Base-by-base conservation (phyloP, 108 stramenopile genomes). In the Skeletonema tropicum region DNA sequence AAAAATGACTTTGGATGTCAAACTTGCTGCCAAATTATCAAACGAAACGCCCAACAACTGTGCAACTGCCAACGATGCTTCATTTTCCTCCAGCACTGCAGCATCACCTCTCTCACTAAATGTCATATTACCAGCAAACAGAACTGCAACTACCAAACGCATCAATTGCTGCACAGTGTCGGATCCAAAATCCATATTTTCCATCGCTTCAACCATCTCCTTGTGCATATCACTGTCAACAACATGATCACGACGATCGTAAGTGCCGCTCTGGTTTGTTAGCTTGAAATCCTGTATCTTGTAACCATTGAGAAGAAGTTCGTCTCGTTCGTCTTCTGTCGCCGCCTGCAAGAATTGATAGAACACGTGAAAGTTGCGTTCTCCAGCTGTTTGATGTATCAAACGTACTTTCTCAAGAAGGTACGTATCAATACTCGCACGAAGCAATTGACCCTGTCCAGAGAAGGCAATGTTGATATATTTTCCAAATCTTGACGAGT, bases 401-500 rank as follows among this genome's bases (percentile, higher is more conserved):
- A 98, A 90, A 15, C 98, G 89, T 30, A 86, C 91, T 76, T 98
- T 97, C 77, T 99, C 98, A 5, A 99, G 83, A 45, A 99, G 86
- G 67, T 97, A 98, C 17, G 92, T 94, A 67, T 92, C 87, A 42
- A 96, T 88, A 17, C 80, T 85, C 17, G 95, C 95, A 13, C 91
- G 87, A 14, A 76, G 48, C 45, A 96, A 71, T 15, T 73, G 76
- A 1, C 95, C 93, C 52, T 52, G 36, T 6, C 62, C 64, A 0
- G 83, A 71, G 71, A 95, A 95, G 2, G 80, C 74, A 12, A 95
- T 75, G 33, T 92, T 90, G 66, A 99, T 97, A 71, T 91, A 99
- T 74, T 99, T 99, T 7, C 98, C 98, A 83, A 99, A 99, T n/a
- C 98, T 79, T 1, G 88, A 91, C 15, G 93, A 94, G 73, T 99